These are phyloP conservation scores for Verticillium zaregamsianum DNA, from an alignment of 2,329 filamentous ascomycete genomes.

Conservation along the genomic window DNA sequence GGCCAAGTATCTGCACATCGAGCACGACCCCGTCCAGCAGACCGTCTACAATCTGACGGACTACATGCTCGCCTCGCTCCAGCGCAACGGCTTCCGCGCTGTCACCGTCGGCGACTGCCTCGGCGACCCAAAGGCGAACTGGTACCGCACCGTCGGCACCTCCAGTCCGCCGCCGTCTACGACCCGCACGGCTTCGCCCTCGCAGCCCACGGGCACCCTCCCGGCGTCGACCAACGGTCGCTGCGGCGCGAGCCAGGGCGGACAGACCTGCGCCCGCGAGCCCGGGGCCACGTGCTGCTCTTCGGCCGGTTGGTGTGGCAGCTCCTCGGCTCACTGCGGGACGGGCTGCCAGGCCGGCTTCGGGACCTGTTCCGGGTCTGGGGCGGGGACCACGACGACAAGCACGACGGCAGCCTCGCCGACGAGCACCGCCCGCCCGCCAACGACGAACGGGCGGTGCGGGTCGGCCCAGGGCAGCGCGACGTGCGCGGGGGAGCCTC, in stretches of 20 bases:
- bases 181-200: constrained; percentile 2
- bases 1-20: constrained; percentile 17
- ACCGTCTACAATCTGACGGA: constrained; percentile 33
- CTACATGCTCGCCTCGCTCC: constrained; percentile 31
- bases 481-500: constrained; percentile 17
- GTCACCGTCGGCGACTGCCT: constrained; percentile 52
- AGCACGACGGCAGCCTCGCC: not conserved
- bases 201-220: constrained; percentile 2
- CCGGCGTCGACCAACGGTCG: constrained; percentile 18
- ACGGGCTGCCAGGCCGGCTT: constrained; percentile 30
- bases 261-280: constrained; percentile 18
- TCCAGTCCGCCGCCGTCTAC: constrained; percentile 17
- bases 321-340: constrained; percentile 32
- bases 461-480: constrained; percentile 16
- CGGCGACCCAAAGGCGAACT: constrained; percentile 44
- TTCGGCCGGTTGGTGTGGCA: constrained; percentile 31
- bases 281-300: constrained; percentile 21
- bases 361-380: constrained; percentile 17
- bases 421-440: constrained; percentile 9
- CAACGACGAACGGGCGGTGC: constrained; percentile 21
- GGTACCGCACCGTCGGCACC: constrained; percentile 41
- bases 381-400: constrained; percentile 1
- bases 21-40: constrained; percentile 38
- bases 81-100: constrained; percentile 31
- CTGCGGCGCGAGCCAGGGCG: constrained; percentile 19